phyloP scores from a whole-genome alignment of 1,284 basidiomycete species.

The Testicularia cyperi region DNA sequence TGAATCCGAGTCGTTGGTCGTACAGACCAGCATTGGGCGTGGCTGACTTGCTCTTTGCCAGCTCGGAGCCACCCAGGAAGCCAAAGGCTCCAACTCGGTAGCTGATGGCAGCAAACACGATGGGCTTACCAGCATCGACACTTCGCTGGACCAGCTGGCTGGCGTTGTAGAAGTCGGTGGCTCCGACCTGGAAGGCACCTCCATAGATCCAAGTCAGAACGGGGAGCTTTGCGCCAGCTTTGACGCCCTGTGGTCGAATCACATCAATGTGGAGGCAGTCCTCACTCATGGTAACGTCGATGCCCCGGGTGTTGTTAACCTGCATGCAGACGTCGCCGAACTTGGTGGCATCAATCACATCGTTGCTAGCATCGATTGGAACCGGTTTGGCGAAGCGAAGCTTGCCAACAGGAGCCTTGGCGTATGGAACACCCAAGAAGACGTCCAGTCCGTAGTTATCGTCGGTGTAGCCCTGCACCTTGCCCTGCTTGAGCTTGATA shows the following conservation, averaged over 20 bases:
- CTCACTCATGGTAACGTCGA: conserved; percentile 27
- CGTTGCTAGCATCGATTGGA: conserved; percentile 5
- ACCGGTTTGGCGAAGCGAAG: conserved; percentile 32
- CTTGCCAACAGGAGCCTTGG: conserved; percentile 19
- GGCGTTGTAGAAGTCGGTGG: conserved; percentile 16
- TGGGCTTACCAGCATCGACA: conserved; percentile 28
- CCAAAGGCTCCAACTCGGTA: conserved; percentile 42
- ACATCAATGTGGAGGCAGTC: conserved; percentile 43
- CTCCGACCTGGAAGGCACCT: conserved; percentile 23
- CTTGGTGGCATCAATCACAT: conserved; percentile 21
- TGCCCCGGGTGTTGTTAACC: background rate
- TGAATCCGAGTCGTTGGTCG: conserved; percentile 39
- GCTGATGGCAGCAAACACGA: conserved; percentile 38
- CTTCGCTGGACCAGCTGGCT: conserved; percentile 32
- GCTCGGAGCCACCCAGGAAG: conserved; percentile 24
- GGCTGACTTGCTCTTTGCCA: conserved; percentile 11
- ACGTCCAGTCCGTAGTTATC: conserved; percentile 12
- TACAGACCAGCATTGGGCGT: conserved; percentile 34
- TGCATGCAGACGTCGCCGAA: conserved; percentile 30
- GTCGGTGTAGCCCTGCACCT: conserved; percentile 11
- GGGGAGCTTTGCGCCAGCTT: conserved; percentile 16
- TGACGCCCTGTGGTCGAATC: conserved; percentile 18
- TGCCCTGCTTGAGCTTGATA: conserved; percentile 19
- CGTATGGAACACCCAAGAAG: conserved; percentile 42
- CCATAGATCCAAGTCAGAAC: conserved; percentile 39